phyloP scores from a whole-genome alignment of 192 early-diverging fungal genomes.

The Bifiguratus adelaidae region DNA sequence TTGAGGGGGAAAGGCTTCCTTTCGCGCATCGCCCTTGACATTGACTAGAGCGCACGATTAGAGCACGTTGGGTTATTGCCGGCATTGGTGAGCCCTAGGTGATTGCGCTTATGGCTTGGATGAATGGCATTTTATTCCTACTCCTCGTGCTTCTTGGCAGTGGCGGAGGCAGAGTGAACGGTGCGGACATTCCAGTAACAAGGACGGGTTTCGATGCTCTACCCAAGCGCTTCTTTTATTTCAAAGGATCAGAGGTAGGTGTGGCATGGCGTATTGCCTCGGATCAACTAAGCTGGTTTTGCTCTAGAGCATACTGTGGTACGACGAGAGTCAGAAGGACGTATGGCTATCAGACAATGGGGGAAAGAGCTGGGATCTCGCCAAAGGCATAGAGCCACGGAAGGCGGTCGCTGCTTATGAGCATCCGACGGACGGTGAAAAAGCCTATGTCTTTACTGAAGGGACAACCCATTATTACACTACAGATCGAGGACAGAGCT shows the following conservation, averaged over 20 bases:
- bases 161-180: too few species aligned
- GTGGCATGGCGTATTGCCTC: background rate
- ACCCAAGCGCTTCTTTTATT: constrained; percentile 35
- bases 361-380: constrained; percentile 47
- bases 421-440: background rate
- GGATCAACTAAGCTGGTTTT: background rate
- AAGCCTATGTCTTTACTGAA: constrained; percentile 46
- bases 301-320: constrained; percentile 30
- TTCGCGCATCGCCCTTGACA: too few species aligned
- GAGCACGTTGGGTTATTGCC: too few species aligned
- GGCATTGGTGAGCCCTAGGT: too few species aligned
- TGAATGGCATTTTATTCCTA: too few species aligned
- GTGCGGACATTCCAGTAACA: too few species aligned
- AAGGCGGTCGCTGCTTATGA: constrained; percentile 23
- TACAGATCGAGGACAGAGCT: constrained; percentile 41
- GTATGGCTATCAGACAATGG: constrained; percentile 53
- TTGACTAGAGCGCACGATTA: too few species aligned
- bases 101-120: too few species aligned
- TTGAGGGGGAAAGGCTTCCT: too few species aligned
- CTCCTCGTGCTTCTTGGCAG: too few species aligned
- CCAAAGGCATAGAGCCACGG: constrained; percentile 24
- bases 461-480: constrained; percentile 47
- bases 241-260: constrained; percentile 43
- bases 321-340: constrained; percentile 31
- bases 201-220: constrained; percentile 17